A percentile compares a stretch with the other conserved stretches of the same genome.
Conservation (phyloP, 768 basidiomycete genomes). For the Neoboletus brunneissimus region DNA sequence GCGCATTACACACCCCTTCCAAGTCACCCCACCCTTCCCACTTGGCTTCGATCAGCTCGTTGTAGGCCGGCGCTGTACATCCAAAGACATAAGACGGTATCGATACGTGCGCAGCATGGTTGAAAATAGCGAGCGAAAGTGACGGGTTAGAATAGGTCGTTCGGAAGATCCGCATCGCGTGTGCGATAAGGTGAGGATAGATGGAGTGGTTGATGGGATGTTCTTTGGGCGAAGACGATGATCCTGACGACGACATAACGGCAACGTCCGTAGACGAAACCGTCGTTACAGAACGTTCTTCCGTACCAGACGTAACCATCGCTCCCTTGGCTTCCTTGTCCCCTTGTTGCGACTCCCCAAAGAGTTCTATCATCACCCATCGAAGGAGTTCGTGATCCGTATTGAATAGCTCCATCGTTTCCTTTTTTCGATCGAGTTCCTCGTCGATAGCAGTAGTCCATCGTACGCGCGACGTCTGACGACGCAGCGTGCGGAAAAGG, state of each 20-base stretch:
- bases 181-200: slow-evolving; percentile 74
- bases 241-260: background rate
- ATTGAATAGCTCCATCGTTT: slow-evolving; percentile 66
- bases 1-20: slow-evolving; percentile 63
- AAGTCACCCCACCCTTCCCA: slow-evolving; percentile 87
- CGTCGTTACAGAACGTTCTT: background rate
- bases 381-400: slow-evolving; percentile 69
- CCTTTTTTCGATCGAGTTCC: slow-evolving; percentile 64
- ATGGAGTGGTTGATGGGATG: slow-evolving; percentile 54
- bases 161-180: slow-evolving; percentile 75
- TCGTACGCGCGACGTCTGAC: slow-evolving; percentile 46
- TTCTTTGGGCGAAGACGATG: background rate
- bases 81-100: slow-evolving; percentile 84
- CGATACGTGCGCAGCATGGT: slow-evolving; percentile 71
- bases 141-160: slow-evolving; percentile 77
- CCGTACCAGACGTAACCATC: slow-evolving; percentile 22
- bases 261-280: background rate
- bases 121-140: slow-evolving; percentile 78
- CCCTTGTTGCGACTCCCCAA: slow-evolving; percentile 53
- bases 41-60: slow-evolving; percentile 81
- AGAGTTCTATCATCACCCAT: slow-evolving; percentile 71
- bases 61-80: slow-evolving; percentile 84
- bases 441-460: slow-evolving; percentile 53
- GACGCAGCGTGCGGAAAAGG: slow-evolving; percentile 54
- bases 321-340: slow-evolving; percentile 46